Evolutionary conservation across 306 rosid species (phyloP).

Genomic region (Gynostemma pentaphyllum): DNA sequence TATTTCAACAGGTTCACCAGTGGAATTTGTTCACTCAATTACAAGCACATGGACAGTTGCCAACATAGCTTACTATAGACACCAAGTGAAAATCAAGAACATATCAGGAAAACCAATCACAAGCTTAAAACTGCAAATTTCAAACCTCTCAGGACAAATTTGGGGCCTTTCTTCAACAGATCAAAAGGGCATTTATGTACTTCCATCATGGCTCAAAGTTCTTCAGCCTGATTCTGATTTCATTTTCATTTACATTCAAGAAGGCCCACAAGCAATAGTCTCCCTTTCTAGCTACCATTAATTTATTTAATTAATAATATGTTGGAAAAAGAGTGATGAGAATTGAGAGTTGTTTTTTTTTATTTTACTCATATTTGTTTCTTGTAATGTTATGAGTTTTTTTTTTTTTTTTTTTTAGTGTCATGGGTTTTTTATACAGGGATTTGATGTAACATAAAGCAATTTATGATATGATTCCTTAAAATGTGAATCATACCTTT

Average conservation of each 20-base stretch:
- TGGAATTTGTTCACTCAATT: conserved; percentile 59
- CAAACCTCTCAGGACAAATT: conserved; percentile 48
- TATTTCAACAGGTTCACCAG: conserved; percentile 29
- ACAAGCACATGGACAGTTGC: conserved; percentile 46
- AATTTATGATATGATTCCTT: no score
- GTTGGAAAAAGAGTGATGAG: background rate
- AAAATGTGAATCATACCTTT: no score
- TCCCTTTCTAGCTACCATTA: conserved; percentile 43
- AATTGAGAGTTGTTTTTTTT: no score
- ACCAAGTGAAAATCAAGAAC: conserved; percentile 66
- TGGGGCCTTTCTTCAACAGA: conserved; percentile 70
- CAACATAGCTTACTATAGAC: conserved; percentile 38
- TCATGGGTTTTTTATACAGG: no score
- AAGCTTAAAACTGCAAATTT: conserved; percentile 36
- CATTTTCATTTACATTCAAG: conserved; percentile 63
- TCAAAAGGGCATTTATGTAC: conserved; percentile 45
- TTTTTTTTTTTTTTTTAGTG: no score
- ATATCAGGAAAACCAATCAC: conserved; percentile 47
- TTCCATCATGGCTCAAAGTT: conserved; percentile 53
- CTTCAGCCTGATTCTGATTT: conserved; percentile 51
- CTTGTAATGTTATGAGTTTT: no score
- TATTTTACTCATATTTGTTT: no score
- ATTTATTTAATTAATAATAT: background rate
- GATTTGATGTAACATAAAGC: no score
- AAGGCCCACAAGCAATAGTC: conserved; percentile 67